Conservation (phyloP, 345 rosid genomes). For the Eucalyptus melliodora region DNA sequence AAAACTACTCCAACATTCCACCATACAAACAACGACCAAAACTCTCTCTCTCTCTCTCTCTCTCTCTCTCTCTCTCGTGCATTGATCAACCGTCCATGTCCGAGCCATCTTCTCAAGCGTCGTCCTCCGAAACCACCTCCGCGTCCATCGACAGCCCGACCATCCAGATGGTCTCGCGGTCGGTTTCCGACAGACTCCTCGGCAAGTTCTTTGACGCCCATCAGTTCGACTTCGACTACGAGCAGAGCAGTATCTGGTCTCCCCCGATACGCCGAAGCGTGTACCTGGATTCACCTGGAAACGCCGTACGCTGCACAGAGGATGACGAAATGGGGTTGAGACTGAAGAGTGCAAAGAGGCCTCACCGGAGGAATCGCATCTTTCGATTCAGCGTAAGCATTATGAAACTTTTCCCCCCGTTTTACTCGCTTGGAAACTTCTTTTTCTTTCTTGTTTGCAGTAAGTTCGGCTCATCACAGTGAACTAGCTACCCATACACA, state of each 20-base stretch:
- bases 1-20: background rate
- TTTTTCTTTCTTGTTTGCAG: background rate
- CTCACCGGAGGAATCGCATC: background rate
- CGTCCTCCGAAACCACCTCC: background rate
- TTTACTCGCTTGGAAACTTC: background rate
- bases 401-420: background rate
- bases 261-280: constrained; percentile 5
- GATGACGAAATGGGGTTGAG: background rate
- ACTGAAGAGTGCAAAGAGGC: constrained; percentile 2
- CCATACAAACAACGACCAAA: background rate
- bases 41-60: background rate
- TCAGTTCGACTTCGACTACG: constrained; percentile 10
- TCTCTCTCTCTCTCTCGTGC: background rate
- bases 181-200: constrained; percentile 9
- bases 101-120: background rate
- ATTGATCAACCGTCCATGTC: background rate
- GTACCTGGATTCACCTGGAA: constrained; percentile 2
- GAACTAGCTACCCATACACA: background rate
- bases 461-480: background rate
- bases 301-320: background rate
- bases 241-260: constrained; percentile 17
- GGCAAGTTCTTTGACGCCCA: constrained; percentile 15
- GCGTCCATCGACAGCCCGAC: background rate
- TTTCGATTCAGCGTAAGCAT: background rate
- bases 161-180: constrained; percentile 8